Base-by-base conservation (phyloP, 2,329 filamentous ascomycete species). In the Thermoascus crustaceus region DNA sequence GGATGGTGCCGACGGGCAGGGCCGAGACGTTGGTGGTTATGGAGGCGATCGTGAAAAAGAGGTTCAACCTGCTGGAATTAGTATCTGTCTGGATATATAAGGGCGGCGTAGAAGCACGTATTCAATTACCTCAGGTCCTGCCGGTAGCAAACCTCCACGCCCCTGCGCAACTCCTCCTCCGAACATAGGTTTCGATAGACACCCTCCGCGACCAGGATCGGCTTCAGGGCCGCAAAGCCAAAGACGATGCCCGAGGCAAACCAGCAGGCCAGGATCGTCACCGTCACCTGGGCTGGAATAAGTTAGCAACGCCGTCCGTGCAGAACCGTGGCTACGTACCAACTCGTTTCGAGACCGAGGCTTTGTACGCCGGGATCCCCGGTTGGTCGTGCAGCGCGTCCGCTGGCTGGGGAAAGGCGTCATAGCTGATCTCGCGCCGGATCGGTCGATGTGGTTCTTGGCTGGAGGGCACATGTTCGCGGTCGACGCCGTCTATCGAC, bases 41-140 rank as follows among this genome's bases (percentile, higher is more conserved):
- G 16, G 86, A 87, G 17, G 87, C 86, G 23, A 87, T 74, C 7
- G 85, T 91, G 67, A 94, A 94, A 81, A 94, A 94, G 49, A 94
- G 67, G 55, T 94, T 94, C 39, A 94, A 71, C 44, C 63, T 65
- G 37, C 22, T 18, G 9, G 16, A 31, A 34, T 44, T 22, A 47
- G 34, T 23, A 29, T 22, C 2, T 36, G 18, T 30, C 24, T 11
- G 19, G 5, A 21, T 22, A n/a, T 17, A 25, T 23, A 39, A 17
- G 5, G 10, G 2, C 16, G 5, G 4, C 7, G 10, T 1, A 25
- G 6, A n/a, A 22, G 9, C 3, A 10, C 5, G 4, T 22, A 14
- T n/a, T 27, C 7, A 14, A 50, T 25, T 57, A 68, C 64, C 67
- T 56, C 36, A 75, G 54, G 43, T 73, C 72, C 47, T 79, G 75